Evolutionary conservation across 2,329 filamentous ascomycete species (phyloP).

Genomic region (Curvularia spicifera): DNA sequence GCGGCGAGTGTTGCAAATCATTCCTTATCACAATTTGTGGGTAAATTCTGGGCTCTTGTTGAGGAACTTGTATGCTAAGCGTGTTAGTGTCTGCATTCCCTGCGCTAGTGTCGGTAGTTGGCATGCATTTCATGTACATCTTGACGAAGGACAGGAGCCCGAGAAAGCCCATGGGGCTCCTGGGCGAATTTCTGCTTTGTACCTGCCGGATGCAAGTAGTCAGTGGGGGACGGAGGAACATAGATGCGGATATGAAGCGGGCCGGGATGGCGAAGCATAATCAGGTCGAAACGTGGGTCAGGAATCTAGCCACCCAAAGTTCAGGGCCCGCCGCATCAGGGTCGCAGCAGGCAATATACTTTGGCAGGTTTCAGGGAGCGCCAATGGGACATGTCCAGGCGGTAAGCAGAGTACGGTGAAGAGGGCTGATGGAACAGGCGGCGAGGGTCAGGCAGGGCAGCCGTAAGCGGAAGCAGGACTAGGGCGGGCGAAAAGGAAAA

Average conservation of each 20-base stretch:
- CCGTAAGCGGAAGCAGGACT: conserved; percentile 16
- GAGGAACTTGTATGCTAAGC: conserved; percentile 13
- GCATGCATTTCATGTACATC: conserved; percentile 64
- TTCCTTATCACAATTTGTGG: conserved; percentile 35
- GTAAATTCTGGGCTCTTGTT: conserved; percentile 15
- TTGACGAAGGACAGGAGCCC: conserved; percentile 60
- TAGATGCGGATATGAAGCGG: conserved; percentile 28
- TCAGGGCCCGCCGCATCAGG: conserved; percentile 7
- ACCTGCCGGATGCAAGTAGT: conserved; percentile 30
- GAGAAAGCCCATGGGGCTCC: conserved; percentile 71
- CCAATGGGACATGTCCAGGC: conserved; percentile 11
- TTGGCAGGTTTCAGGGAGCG: conserved; percentile 12
- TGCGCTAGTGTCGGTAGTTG: conserved; percentile 39
- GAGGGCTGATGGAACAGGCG: conserved; percentile 13
- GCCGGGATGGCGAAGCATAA: conserved; percentile 13
- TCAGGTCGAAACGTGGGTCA: neutral
- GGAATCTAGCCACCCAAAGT: neutral
- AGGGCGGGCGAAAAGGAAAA: conserved; percentile 28
- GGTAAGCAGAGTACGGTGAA: conserved; percentile 18
- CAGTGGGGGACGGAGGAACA: conserved; percentile 1
- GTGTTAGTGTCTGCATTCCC: conserved; percentile 43
- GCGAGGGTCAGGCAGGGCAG: conserved; percentile 13
- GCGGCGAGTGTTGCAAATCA: conserved; percentile 28
- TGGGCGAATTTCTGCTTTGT: conserved; percentile 44
- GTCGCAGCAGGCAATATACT: conserved; percentile 5